Evolutionary conservation across 441 rosid species (phyloP).

Genomic region (Erodium chrysanthum): DNA sequence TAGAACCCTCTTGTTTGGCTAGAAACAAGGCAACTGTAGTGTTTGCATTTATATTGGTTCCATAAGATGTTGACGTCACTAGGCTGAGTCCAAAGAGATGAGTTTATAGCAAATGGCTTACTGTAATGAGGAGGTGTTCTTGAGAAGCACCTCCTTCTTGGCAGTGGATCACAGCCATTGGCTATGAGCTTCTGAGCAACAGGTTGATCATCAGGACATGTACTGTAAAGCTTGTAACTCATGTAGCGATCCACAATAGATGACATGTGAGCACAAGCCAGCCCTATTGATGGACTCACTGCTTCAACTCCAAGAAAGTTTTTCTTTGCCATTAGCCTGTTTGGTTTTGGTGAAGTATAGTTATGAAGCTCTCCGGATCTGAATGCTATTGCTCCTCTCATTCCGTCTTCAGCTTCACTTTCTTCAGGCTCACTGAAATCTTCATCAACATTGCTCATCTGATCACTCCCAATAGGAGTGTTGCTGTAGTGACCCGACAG

Average conservation of each 20-base stretch:
- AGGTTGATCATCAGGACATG: conserved; percentile 43
- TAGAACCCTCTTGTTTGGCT: conserved; percentile 38
- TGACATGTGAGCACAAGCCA: conserved; percentile 27
- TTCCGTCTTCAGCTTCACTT: conserved; percentile 22
- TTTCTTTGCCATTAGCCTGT: conserved; percentile 27
- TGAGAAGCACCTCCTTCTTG: conserved; percentile 48
- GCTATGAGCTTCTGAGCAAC: conserved; percentile 38
- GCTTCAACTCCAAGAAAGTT: conserved; percentile 43
- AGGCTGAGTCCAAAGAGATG: conserved; percentile 40
- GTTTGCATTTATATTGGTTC: conserved; percentile 45
- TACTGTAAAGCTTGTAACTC: conserved; percentile 28
- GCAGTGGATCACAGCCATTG: conserved; percentile 42
- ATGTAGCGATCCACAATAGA: conserved; percentile 30
- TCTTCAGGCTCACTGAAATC: conserved; percentile 28
- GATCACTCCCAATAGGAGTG: conserved; percentile 8
- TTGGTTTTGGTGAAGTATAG: conserved; percentile 35
- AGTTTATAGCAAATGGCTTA: conserved; percentile 25
- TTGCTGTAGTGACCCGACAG: conserved; percentile 17
- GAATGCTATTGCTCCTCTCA: conserved; percentile 16
- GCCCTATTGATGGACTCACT: conserved; percentile 35
- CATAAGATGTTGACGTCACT: conserved; percentile 32
- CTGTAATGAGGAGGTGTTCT: conserved; percentile 31
- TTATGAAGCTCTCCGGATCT: conserved; percentile 33
- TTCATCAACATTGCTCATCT: conserved; percentile 23
- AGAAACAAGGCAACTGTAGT: conserved; percentile 40